These are phyloP conservation scores for Lactifluus volemus DNA, from an alignment of 768 basidiomycete genomes.

Conservation along the genomic window DNA sequence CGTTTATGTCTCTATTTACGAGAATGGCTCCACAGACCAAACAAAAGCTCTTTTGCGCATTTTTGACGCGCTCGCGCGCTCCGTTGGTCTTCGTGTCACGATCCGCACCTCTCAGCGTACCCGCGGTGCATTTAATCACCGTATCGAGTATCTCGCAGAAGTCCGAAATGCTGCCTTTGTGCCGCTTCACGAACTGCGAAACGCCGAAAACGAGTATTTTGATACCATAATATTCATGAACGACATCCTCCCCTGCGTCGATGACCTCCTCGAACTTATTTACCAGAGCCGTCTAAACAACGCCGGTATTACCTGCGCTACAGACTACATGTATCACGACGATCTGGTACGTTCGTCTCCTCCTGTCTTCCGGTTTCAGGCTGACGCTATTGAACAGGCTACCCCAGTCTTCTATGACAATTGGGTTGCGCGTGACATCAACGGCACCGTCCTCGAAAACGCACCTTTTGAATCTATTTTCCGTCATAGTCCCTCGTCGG, in stretches of 20 bases:
- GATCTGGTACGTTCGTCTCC: constrained; percentile 55
- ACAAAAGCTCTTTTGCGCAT: constrained; percentile 94
- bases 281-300: constrained; percentile 91
- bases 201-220: constrained; percentile 88
- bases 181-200: constrained; percentile 88
- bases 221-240: constrained; percentile 99
- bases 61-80: constrained; percentile 85
- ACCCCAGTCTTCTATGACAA: constrained; percentile 96
- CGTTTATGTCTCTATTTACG: constrained; percentile 97
- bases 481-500: constrained; percentile 67
- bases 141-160: constrained; percentile 99
- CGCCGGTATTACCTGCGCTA: constrained; percentile 96
- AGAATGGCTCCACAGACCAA: constrained; percentile 98
- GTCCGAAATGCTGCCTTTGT: constrained; percentile 98
- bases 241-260: constrained; percentile 95
- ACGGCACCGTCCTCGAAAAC: constrained; percentile 96
- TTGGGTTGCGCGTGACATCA: constrained; percentile 98
- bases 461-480: constrained; percentile 94
- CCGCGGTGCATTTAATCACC: constrained; percentile 94
- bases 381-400: constrained; percentile 30
- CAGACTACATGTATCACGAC: constrained; percentile 99
- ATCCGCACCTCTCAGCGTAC: constrained; percentile 91
- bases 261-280: constrained; percentile 95
- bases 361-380: not conserved
- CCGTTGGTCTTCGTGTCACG: constrained; percentile 85